Base-by-base conservation (phyloP, 2,329 filamentous ascomycete genomes). In the Fusarium xyrophilum region DNA sequence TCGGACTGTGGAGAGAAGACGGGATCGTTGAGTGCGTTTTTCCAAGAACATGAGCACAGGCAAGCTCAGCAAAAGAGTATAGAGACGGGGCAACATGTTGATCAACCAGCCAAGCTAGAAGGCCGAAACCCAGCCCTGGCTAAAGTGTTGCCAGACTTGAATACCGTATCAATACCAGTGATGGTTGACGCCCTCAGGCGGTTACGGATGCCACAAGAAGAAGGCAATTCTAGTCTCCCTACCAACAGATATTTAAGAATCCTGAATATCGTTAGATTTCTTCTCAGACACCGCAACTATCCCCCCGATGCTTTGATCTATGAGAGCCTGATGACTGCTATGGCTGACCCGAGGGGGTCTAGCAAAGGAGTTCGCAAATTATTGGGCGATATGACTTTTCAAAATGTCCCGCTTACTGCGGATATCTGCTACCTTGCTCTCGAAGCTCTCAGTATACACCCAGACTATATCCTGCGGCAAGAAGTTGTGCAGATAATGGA, bases 391-490 rank as follows among this genome's bases (percentile, higher is more conserved):
- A 92, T 97, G 89, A 82, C 84, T 43, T 76, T 79, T 3, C 81
- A 84, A 42, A 84, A 82, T 0, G 82, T 97, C 44, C 80, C 86
- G 42, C 83, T 88, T 11, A 91, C 93, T 69, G 84, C 85, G 2
- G 83, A 83, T 6, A 84, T 91, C 4, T 95, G 92, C 73, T 89
- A 94, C 77, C 87, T 87, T 65, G 87, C 90, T 5, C 80, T 97
- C 23, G 66, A 91, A 83, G 90, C 87, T 8, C 83, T 97, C 27
- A 88, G 92, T 1, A 87, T 96, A 12, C 96, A 98, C 76, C 93
- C 95, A 0, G 92, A 98, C 78, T 95, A 96, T 72, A 70, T 93
- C 9, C 81, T 96, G 27, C 89, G 93, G 36, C 85, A 87, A 55
- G 84, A 89, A 36, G 84, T 97, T 6, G 81, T 97, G 39, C 81